Conservation (phyloP, 169 alveolate genomes). For the Plasmodium cynomolgi region DNA sequence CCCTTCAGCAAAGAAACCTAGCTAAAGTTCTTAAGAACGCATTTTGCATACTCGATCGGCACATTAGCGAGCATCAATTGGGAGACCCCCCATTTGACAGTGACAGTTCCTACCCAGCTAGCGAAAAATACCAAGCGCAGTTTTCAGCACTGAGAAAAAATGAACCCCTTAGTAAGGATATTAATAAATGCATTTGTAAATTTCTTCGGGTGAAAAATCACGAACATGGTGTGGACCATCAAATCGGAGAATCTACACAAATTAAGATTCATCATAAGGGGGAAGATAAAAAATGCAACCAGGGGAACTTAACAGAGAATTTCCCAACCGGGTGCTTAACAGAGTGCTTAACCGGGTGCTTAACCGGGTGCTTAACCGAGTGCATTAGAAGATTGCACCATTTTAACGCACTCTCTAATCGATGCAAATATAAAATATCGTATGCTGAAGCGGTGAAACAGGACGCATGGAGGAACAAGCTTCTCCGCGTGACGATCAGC, state of each 20-base stretch:
- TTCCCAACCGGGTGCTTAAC: neutral
- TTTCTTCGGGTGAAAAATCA: neutral
- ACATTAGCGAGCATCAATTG: neutral
- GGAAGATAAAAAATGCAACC: neutral
- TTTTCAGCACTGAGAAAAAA: neutral
- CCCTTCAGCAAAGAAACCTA: neutral
- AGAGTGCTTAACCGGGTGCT: neutral
- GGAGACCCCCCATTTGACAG: neutral
- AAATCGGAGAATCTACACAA: neutral
- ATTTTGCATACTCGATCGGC: slow-evolving; percentile 3
- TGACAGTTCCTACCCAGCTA: neutral
- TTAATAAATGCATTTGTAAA: neutral
- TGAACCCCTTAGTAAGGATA: neutral
- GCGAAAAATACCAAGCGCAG: neutral
- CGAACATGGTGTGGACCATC: neutral
- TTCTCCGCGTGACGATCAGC: neutral
- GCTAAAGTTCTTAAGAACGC: neutral
- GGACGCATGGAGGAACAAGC: slow-evolving; percentile 27
- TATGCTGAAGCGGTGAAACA: neutral
- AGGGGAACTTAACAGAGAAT: neutral
- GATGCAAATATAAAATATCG: neutral
- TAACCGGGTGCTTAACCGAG: neutral
- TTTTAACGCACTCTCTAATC: neutral
- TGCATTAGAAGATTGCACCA: neutral
- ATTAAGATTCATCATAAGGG: neutral